These are phyloP conservation scores for Sporothrix humicola DNA, from an alignment of 2,329 filamentous ascomycete species.

Conservation along the genomic window DNA sequence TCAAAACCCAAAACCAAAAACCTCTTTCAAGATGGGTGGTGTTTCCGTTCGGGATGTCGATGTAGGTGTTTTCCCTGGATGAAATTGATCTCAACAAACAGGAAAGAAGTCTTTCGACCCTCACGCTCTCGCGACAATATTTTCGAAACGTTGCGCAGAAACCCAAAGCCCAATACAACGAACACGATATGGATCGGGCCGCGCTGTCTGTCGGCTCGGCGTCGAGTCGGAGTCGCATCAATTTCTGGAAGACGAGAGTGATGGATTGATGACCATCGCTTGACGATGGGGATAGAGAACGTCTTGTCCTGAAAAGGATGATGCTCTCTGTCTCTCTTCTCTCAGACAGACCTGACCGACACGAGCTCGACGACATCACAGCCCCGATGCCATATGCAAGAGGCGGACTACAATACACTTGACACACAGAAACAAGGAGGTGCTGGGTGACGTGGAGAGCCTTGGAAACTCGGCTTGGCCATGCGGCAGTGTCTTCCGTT, in stretches of 20 bases:
- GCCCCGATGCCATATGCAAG: conserved; percentile 15
- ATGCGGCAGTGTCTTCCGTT: neutral
- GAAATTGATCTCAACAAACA: conserved; percentile 28
- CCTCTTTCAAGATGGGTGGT: conserved; percentile 68
- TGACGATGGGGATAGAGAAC: neutral
- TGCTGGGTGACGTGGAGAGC: conserved; percentile 11
- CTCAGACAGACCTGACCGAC: neutral
- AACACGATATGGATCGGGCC: conserved; percentile 22
- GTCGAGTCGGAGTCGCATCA: too few species aligned
- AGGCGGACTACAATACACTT: neutral
- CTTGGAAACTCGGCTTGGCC: conserved; percentile 11
- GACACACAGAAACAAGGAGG: neutral
- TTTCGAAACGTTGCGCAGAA: neutral
- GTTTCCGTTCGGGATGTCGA: conserved; percentile 86
- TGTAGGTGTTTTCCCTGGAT: conserved; percentile 61
- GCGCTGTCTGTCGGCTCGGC: too few species aligned
- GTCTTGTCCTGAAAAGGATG: conserved; percentile 18
- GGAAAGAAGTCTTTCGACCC: conserved; percentile 20
- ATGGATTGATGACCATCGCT: neutral
- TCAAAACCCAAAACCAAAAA: conserved; percentile 30
- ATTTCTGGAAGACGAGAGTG: neutral
- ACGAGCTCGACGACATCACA: conserved; percentile 8
- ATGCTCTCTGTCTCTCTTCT: neutral
- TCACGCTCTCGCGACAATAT: conserved; percentile 29
- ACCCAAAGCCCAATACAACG: neutral